A percentile compares a stretch with the other conserved stretches of the same genome.
These are phyloP conservation scores for Fusarium pininemorale DNA, from an alignment of 2,329 filamentous ascomycete species.

Conservation along the genomic window DNA sequence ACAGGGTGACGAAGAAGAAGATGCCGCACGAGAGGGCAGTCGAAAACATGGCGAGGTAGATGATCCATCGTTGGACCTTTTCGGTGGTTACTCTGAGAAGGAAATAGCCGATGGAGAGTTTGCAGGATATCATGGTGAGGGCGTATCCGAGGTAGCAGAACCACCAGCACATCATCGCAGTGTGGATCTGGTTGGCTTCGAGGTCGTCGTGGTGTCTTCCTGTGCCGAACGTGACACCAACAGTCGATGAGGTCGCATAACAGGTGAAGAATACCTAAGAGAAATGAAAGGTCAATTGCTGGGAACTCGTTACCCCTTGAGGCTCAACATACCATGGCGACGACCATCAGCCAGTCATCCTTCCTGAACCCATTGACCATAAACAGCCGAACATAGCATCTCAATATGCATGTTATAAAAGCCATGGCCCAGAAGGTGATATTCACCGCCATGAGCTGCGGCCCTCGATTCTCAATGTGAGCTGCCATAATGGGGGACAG, in stretches of 20 bases:
- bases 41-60: slow-evolving; percentile 43
- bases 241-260: slow-evolving; percentile 21
- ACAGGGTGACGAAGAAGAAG: slow-evolving; percentile 46
- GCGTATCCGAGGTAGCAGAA: slow-evolving; percentile 44
- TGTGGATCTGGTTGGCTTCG: slow-evolving; percentile 22
- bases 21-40: slow-evolving; percentile 42
- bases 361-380: slow-evolving; percentile 48
- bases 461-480: slow-evolving; percentile 42
- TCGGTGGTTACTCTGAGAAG: slow-evolving; percentile 44
- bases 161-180: slow-evolving; percentile 46
- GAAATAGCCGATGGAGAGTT: slow-evolving; percentile 49
- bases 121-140: slow-evolving; percentile 42
- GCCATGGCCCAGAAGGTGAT: slow-evolving; percentile 41
- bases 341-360: slow-evolving; percentile 51
- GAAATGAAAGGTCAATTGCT: slow-evolving; percentile 26
- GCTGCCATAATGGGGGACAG: slow-evolving; percentile 18
- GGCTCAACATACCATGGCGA: slow-evolving; percentile 40
- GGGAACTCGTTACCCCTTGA: neutral
- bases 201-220: slow-evolving; percentile 48
- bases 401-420: slow-evolving; percentile 40
- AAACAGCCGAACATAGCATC: slow-evolving; percentile 46
- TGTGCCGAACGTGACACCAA: slow-evolving; percentile 48
- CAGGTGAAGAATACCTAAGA: slow-evolving; percentile 37
- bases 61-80: slow-evolving; percentile 33
- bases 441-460: slow-evolving; percentile 47